Percentiles rank a stretch among this genome's conserved stretches.
These are phyloP conservation scores for Spizellomyces sp. DNA, from an alignment of 192 early-diverging fungal species.

Conservation along the genomic window DNA sequence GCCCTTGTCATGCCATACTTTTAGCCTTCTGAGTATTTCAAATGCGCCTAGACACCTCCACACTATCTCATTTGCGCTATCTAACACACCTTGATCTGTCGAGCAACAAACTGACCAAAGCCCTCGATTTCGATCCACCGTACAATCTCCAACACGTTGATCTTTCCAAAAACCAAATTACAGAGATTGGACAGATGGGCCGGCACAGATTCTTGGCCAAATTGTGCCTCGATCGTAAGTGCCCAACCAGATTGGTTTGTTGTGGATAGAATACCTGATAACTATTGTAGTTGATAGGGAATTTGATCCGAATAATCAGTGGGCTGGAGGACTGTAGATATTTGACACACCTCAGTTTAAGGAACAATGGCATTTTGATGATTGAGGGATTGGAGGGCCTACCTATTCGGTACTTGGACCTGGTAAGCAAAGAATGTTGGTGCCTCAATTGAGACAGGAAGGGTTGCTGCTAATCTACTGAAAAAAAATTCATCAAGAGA, in stretches of 20 bases:
- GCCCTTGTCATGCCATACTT: background rate
- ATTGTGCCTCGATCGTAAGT: conserved; percentile 49
- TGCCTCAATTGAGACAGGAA: too few species aligned
- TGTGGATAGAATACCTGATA: background rate
- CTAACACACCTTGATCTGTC: conserved; percentile 55
- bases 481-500: background rate
- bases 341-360: conserved; percentile 48
- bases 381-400: conserved; percentile 47
- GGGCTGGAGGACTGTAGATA: conserved; percentile 45
- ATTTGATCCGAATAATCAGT: conserved; percentile 18
- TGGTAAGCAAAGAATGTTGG: conserved; percentile 40
- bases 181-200: conserved; percentile 38
- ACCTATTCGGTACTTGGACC: conserved; percentile 51
- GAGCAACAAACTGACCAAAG: conserved; percentile 48
- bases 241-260: background rate
- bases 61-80: conserved; percentile 41
- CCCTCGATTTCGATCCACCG: conserved; percentile 41
- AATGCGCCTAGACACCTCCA: conserved; percentile 32
- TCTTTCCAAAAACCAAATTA: conserved; percentile 54
- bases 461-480: background rate
- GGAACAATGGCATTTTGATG: conserved; percentile 42
- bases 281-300: conserved; percentile 21
- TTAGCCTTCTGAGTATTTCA: background rate
- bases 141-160: conserved; percentile 58
- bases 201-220: conserved; percentile 47